phyloP scores from a whole-genome alignment of 2,329 filamentous ascomycete species.

The Phaeosphaeria sp. region DNA sequence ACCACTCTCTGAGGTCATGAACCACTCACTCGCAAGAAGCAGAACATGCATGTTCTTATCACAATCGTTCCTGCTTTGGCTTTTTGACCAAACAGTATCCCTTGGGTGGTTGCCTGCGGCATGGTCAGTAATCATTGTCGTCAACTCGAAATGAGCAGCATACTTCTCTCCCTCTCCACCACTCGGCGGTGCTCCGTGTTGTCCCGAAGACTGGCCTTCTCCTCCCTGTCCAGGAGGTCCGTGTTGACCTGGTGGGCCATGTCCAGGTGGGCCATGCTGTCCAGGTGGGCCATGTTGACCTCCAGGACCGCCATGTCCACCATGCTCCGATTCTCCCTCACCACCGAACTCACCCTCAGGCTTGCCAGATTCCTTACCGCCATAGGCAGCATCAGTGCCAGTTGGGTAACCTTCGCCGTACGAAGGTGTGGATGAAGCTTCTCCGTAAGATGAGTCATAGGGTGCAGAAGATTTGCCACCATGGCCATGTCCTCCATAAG shows the following conservation, averaged over 20 bases:
- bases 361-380: background rate
- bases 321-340: background rate
- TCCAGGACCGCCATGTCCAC: background rate
- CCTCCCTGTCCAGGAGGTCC: background rate
- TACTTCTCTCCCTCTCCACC: background rate
- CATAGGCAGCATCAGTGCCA: background rate
- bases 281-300: too few relatives aligned
- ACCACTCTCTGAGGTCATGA: background rate
- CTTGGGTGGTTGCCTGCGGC: background rate
- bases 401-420: background rate
- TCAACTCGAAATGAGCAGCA: background rate
- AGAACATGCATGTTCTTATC: background rate
- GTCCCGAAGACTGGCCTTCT: background rate
- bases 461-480: background rate
- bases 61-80: background rate
- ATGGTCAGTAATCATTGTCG: background rate
- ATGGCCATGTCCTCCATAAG: too few relatives aligned
- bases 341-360: background rate
- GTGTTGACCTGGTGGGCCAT: too few relatives aligned
- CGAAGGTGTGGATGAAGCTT: background rate
- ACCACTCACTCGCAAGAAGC: background rate
- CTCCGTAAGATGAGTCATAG: background rate
- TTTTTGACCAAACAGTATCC: background rate
- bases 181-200: background rate
- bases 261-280: background rate